Conservation (phyloP, 1,284 basidiomycete genomes). For the Agroathelia rolfsii region DNA sequence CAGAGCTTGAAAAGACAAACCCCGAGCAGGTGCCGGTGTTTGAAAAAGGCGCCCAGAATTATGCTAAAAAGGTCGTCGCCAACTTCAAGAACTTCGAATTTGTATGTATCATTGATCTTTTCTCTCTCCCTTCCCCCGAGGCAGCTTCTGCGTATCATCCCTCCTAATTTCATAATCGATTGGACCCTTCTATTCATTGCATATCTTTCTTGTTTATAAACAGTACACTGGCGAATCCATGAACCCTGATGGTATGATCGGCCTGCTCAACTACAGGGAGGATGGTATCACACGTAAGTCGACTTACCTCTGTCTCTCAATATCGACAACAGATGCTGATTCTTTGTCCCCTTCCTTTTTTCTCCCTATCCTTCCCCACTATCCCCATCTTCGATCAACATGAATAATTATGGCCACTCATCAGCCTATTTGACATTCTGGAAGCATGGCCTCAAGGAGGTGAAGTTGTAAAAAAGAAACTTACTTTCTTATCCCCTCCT, state of each 20-base stretch:
- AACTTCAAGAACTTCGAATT: slow-evolving; percentile 92
- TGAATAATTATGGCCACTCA: slow-evolving; percentile 8
- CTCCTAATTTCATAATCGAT: neutral
- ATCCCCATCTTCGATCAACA: slow-evolving; percentile 2
- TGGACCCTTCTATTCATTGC: slow-evolving; percentile 1
- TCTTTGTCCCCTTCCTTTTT: neutral
- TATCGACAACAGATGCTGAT: too few relatives aligned
- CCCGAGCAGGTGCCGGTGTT: slow-evolving; percentile 73
- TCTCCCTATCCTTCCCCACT: neutral
- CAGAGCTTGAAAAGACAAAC: slow-evolving; percentile 43
- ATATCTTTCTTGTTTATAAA: too few relatives aligned
- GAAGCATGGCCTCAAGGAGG: slow-evolving; percentile 81
- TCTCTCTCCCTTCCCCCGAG: slow-evolving; percentile 4
- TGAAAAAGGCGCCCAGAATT: slow-evolving; percentile 72
- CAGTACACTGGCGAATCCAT: slow-evolving; percentile 83
- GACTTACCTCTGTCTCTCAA: neutral
- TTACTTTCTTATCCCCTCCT: slow-evolving; percentile 1
- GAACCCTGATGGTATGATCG: slow-evolving; percentile 86
- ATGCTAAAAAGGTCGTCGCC: slow-evolving; percentile 82
- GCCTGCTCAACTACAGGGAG: slow-evolving; percentile 77
- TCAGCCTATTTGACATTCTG: slow-evolving; percentile 89
- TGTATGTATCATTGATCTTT: slow-evolving; percentile 30
- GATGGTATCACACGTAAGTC: slow-evolving; percentile 70
- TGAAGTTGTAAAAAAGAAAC: slow-evolving; percentile 55
- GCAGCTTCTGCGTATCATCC: neutral